A percentile compares a stretch with the other conserved stretches of the same genome.
phyloP scores from a whole-genome alignment of 2,329 filamentous ascomycete genomes.

The Cladosporium sp. region DNA sequence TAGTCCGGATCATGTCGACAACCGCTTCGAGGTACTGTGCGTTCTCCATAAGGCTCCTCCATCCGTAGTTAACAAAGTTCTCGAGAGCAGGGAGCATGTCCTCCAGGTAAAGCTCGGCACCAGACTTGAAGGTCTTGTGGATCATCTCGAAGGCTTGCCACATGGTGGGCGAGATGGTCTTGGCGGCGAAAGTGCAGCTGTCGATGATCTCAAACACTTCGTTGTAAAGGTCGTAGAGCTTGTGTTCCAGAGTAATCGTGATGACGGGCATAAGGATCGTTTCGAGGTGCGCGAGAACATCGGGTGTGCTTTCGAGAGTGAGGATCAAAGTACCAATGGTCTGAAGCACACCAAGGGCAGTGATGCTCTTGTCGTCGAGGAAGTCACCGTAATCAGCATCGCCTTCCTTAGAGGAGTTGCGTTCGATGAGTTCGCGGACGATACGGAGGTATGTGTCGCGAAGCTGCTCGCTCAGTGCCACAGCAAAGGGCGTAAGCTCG shows the following conservation, averaged over 20 bases:
- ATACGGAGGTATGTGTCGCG: slow-evolving; percentile 95
- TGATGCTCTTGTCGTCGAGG: slow-evolving; percentile 97
- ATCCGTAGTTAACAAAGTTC: slow-evolving; percentile 95
- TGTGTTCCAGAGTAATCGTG: slow-evolving; percentile 93
- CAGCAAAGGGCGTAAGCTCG: slow-evolving; percentile 93
- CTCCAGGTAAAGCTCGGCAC: slow-evolving; percentile 93
- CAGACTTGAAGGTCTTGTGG: slow-evolving; percentile 94
- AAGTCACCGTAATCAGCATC: slow-evolving; percentile 85
- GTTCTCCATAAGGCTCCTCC: slow-evolving; percentile 73
- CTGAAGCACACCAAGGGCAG: slow-evolving; percentile 89
- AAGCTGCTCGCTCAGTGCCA: slow-evolving; percentile 91
- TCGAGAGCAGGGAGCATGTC: slow-evolving; percentile 98
- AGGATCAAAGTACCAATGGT: slow-evolving; percentile 97
- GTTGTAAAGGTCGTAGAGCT: slow-evolving; percentile 95
- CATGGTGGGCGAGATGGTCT: slow-evolving; percentile 93
- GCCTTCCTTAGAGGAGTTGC: slow-evolving; percentile 71
- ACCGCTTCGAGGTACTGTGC: slow-evolving; percentile 83
- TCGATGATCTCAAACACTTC: slow-evolving; percentile 99
- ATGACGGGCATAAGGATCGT: slow-evolving; percentile 97
- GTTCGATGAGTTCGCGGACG: slow-evolving; percentile 83
- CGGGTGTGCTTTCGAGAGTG: slow-evolving; percentile 93
- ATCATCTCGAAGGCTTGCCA: slow-evolving; percentile 98
- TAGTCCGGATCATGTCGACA: slow-evolving; percentile 89
- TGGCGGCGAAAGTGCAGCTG: slow-evolving; percentile 97
- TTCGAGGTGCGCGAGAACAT: slow-evolving; percentile 91